phyloP scores from a whole-genome alignment of 306 rosid genomes.

The Cicer cuneatum region DNA sequence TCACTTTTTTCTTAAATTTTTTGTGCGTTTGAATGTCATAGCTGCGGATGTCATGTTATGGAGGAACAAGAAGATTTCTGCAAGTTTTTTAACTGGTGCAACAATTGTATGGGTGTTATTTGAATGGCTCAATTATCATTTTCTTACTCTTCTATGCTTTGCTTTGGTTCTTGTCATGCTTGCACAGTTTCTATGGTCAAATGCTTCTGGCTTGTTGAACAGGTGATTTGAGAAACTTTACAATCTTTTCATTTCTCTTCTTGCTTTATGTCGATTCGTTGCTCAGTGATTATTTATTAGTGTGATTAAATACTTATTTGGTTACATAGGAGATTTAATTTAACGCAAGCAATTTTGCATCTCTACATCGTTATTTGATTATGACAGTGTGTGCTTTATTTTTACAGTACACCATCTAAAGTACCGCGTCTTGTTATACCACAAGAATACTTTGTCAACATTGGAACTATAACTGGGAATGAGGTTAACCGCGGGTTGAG shows the following conservation, averaged over 20 bases:
- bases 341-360: too few species aligned
- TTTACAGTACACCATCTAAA: slow-evolving; percentile 57
- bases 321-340: too few species aligned
- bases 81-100: slow-evolving; percentile 75
- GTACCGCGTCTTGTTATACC: slow-evolving; percentile 79
- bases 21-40: slow-evolving; percentile 41
- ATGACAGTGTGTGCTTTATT: slow-evolving; percentile 18
- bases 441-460: slow-evolving; percentile 60
- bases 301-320: background rate
- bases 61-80: slow-evolving; percentile 97
- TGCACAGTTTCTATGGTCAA: slow-evolving; percentile 80
- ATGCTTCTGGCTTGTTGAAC: slow-evolving; percentile 70
- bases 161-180: slow-evolving; percentile 72
- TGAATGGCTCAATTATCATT: slow-evolving; percentile 89
- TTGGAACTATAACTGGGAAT: slow-evolving; percentile 59
- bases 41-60: slow-evolving; percentile 93
- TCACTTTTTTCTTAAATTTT: background rate
- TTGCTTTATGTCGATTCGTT: background rate
- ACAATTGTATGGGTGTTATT: slow-evolving; percentile 82
- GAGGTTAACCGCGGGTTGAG: slow-evolving; percentile 65
- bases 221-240: slow-evolving; percentile 55
- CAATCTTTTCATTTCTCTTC: slow-evolving; percentile 27
- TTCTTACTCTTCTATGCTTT: slow-evolving; percentile 66
- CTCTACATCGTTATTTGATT: slow-evolving; percentile 1
- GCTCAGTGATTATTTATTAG: too few species aligned